Conservation (phyloP, 306 rosid genomes). For the Trifolium subterraneum region DNA sequence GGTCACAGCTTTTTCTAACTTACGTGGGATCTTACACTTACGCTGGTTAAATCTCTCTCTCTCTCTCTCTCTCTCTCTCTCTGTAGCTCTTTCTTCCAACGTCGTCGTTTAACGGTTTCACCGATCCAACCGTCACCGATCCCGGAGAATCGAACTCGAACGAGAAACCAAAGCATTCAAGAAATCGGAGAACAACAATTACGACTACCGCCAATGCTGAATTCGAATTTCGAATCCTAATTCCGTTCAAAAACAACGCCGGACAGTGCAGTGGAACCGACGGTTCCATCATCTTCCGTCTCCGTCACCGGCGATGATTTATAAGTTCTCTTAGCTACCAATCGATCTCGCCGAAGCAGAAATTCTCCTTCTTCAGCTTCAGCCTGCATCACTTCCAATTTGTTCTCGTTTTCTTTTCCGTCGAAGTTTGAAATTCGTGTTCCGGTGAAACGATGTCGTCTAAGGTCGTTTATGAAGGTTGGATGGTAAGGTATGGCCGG, state of each 20-base stretch:
- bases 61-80: conserved; percentile 32
- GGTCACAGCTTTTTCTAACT: conserved; percentile 49
- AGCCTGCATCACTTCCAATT: conserved; percentile 47
- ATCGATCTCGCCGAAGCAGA: conserved; percentile 64
- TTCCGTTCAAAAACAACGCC: not conserved
- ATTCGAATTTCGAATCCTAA: conserved; percentile 44
- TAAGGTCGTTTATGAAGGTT: conserved; percentile 96
- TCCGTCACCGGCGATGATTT: conserved; percentile 51
- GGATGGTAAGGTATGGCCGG: conserved; percentile 99
- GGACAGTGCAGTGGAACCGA: conserved; percentile 33
- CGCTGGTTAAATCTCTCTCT: conserved; percentile 40
- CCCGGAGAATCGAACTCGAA: conserved; percentile 25
- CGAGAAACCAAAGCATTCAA: not conserved
- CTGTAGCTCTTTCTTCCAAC: conserved; percentile 25
- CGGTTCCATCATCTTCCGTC: conserved; percentile 36
- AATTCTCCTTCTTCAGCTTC: conserved; percentile 66
- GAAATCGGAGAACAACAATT: conserved; percentile 18
- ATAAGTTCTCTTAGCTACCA: conserved; percentile 51
- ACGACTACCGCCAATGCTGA: conserved; percentile 40
- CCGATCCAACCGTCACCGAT: conserved; percentile 36
- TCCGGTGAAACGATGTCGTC: conserved; percentile 67
- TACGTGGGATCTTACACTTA: conserved; percentile 67
- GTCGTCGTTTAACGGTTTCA: conserved; percentile 65
- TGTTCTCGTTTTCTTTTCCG: not conserved
- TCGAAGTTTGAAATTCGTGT: conserved; percentile 10